Percentiles rank a stretch among this genome's conserved stretches.
Evolutionary conservation across 257 asterid genomes (phyloP).

Genomic region (Voacanga thouarsii): DNA sequence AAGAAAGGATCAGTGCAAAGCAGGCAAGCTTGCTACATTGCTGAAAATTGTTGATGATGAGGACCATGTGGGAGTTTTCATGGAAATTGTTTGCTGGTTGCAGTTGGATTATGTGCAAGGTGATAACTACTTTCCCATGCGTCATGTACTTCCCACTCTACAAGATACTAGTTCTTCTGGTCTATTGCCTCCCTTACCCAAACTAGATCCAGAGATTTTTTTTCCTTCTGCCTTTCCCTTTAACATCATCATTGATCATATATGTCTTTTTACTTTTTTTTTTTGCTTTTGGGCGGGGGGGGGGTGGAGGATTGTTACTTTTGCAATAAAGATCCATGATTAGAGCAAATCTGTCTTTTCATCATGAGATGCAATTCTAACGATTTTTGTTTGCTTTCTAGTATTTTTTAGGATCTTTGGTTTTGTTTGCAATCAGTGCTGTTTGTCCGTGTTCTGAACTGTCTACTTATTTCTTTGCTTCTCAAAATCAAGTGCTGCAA

Average conservation of each 20-base stretch:
- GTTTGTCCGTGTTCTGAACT: background rate
- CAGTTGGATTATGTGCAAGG: background rate
- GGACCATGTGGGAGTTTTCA: background rate
- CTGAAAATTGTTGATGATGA: background rate
- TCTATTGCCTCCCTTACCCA: background rate
- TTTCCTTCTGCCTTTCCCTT: background rate
- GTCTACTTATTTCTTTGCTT: background rate
- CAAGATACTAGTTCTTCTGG: background rate
- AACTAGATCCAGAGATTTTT: background rate
- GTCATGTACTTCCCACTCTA: background rate
- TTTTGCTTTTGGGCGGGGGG: background rate
- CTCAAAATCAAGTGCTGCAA: background rate
- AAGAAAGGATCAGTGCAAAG: background rate
- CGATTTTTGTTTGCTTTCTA: background rate
- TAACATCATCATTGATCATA: background rate
- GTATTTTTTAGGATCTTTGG: background rate
- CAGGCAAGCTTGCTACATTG: constrained; percentile 3
- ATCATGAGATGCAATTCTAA: background rate
- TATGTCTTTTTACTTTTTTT: background rate
- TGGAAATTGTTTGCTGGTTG: background rate
- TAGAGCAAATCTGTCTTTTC: background rate
- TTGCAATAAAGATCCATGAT: background rate
- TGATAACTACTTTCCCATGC: background rate
- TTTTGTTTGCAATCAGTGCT: background rate
- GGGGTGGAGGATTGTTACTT: background rate